phyloP scores from a whole-genome alignment of 2,329 filamentous ascomycete species.

The Arthrobotrys megalospora region DNA sequence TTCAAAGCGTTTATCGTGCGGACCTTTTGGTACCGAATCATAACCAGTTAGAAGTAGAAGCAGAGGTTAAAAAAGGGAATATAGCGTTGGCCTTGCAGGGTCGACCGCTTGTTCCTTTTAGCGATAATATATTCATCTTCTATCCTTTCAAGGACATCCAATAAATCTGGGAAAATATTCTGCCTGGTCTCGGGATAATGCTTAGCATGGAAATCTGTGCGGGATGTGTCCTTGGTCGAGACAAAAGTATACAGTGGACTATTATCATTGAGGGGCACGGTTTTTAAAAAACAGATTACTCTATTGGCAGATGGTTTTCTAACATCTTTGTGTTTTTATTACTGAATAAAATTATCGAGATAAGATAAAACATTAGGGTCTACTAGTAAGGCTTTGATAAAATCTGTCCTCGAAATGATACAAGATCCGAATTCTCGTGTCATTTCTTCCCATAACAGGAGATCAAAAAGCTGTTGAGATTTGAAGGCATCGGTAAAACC shows the following conservation, averaged over 20 bases:
- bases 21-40: background rate
- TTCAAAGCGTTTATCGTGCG: background rate
- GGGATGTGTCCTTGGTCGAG: background rate
- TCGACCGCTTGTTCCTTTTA: background rate
- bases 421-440: background rate
- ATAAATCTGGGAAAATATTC: background rate
- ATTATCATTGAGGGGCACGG: background rate
- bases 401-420: background rate
- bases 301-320: constrained; percentile 4
- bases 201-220: background rate
- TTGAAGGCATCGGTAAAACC: no score
- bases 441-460: constrained; percentile 9
- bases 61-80: constrained; percentile 9
- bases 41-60: constrained; percentile 14
- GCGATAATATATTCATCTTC: constrained; percentile 17
- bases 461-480: constrained; percentile 10
- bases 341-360: background rate
- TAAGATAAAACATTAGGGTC: background rate
- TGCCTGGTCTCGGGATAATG: background rate
- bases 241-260: background rate
- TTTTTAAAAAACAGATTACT: constrained; percentile 11
- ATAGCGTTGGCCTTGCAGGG: background rate
- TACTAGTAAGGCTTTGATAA: constrained; percentile 14
- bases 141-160: background rate
- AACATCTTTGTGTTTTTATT: background rate